Base-by-base conservation (phyloP, 2,329 filamentous ascomycete genomes). In the Coniosporium tulheliwenetii region DNA sequence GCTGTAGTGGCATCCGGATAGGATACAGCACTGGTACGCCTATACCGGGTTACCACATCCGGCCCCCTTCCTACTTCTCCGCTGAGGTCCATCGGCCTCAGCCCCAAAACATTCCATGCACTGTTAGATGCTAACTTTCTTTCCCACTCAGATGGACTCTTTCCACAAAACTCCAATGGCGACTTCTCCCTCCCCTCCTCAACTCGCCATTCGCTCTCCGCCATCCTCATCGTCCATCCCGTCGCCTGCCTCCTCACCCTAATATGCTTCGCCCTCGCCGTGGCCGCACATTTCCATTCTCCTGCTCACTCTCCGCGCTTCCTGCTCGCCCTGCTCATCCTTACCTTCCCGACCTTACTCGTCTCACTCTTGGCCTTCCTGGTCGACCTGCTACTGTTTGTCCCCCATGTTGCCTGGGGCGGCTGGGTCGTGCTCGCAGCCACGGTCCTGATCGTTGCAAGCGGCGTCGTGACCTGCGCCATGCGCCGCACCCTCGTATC, bases 401-500 rank as follows among this genome's bases (percentile, higher is more conserved):
- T 95, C 12, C 91, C 91, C 38, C 87, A 96, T 60, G 66, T 95
- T 64, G 76, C 79, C 55, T 96, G 87, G 85, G 91, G 87, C 47
- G 86, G 87, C 44, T 98, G 89, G 70, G 76, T 96, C 49, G 87
- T 95, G 12, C 70, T 96, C 39, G 89, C 78, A 8, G 85, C 89
- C 19, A 93, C 87, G 16, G 81, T 95, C 44, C 65, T 95, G 41
- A 82, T 94, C 39, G 78, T 83, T 39, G 68, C 85, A 16, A 83
- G 84, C 55, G 81, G 80, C 35, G 73, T 98, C 43, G 78, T 95
- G 31, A 87, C 86, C 8, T 98, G 87, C 58, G 86, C 85, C 15
- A 96, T 96, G 86, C 81, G 91, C 47, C 78, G 89, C 44, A 93
- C 87, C 2, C 67, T 96, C 43, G 84, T 95, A 45, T 84, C 84